Percentiles rank a stretch among this genome's conserved stretches.
These are phyloP conservation scores for Talaromyces sp. DNA, from an alignment of 2,329 filamentous ascomycete genomes.

Conservation along the genomic window DNA sequence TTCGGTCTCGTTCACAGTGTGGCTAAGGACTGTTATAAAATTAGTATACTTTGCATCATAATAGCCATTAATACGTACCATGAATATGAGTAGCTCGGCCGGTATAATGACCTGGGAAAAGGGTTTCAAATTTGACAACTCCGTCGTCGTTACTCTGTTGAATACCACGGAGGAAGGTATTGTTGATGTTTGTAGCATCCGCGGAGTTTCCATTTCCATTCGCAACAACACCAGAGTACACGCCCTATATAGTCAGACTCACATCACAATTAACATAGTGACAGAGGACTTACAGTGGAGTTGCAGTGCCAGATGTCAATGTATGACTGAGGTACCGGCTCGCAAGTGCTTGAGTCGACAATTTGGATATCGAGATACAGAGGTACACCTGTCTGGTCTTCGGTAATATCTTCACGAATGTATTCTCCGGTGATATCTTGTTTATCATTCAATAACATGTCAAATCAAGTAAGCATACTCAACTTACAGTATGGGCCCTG, in stretches of 20 bases:
- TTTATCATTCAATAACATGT: background rate
- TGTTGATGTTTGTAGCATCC: constrained; percentile 25
- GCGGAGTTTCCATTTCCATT: constrained; percentile 30
- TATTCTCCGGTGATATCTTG: constrained; percentile 5
- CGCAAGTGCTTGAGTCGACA: constrained; percentile 24
- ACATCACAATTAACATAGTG: background rate
- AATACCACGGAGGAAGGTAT: constrained; percentile 45
- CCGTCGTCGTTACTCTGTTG: constrained; percentile 43
- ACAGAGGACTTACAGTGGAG: constrained; percentile 26
- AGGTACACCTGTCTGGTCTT: background rate
- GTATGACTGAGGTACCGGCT: constrained; percentile 36
- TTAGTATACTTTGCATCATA: no score
- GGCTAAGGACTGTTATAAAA: background rate
- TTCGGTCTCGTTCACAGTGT: background rate
- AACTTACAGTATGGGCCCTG: constrained; percentile 4
- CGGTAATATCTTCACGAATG: background rate
- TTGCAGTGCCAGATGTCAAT: constrained; percentile 44
- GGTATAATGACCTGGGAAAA: constrained; percentile 40
- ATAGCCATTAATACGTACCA: constrained; percentile 18
- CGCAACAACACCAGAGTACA: constrained; percentile 39
- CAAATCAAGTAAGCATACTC: background rate
- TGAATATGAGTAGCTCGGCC: constrained; percentile 46
- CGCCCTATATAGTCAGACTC: constrained; percentile 20
- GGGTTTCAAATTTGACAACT: constrained; percentile 45
- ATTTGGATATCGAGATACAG: constrained; percentile 6